Percentiles rank a stretch among this genome's conserved stretches.
Evolutionary conservation across 805 yeast genomes (phyloP).

Genomic region (Metschnikowia colocasiae): DNA sequence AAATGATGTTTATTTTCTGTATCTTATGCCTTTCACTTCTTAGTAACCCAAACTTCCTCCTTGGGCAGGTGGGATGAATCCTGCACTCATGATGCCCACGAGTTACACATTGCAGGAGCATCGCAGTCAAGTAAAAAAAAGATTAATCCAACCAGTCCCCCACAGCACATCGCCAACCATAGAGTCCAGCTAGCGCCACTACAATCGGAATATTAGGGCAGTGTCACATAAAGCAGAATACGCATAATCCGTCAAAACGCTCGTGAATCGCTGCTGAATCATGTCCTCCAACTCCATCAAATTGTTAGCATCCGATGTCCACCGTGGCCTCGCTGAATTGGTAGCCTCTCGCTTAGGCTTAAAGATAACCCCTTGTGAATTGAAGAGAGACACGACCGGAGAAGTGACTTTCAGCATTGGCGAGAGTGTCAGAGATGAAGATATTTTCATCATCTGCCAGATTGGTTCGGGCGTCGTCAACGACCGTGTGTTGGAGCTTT

Average conservation of each 20-base stretch:
- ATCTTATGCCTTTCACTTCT: too few species aligned
- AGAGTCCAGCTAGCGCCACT: neutral
- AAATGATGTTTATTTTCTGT: too few species aligned
- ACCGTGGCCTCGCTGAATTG: conserved; percentile 65
- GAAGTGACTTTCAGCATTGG: conserved; percentile 76
- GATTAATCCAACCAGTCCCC: conserved; percentile 1
- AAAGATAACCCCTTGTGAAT: conserved; percentile 56
- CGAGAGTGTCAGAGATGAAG: conserved; percentile 83
- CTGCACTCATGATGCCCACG: conserved; percentile 3
- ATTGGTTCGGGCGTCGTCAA: conserved; percentile 74
- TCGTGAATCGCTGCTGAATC: neutral
- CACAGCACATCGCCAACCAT: neutral
- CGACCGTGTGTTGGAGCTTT: conserved; percentile 67
- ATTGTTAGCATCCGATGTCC: conserved; percentile 63
- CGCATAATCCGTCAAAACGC: neutral
- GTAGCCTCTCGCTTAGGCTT: conserved; percentile 61
- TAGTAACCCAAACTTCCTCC: neutral
- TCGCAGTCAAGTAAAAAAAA: conserved; percentile 6
- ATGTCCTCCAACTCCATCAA: conserved; percentile 76
- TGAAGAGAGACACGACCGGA: conserved; percentile 64
- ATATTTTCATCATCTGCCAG: conserved; percentile 73
- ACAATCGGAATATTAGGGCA: neutral
- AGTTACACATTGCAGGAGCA: conserved; percentile 5
- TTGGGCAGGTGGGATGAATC: neutral
- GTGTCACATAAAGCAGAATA: neutral